Evolutionary conservation across 768 basidiomycete genomes (phyloP), one percentile per base, ranked within the genome.

Genomic region (Rhizopogon vinicolor): DNA sequence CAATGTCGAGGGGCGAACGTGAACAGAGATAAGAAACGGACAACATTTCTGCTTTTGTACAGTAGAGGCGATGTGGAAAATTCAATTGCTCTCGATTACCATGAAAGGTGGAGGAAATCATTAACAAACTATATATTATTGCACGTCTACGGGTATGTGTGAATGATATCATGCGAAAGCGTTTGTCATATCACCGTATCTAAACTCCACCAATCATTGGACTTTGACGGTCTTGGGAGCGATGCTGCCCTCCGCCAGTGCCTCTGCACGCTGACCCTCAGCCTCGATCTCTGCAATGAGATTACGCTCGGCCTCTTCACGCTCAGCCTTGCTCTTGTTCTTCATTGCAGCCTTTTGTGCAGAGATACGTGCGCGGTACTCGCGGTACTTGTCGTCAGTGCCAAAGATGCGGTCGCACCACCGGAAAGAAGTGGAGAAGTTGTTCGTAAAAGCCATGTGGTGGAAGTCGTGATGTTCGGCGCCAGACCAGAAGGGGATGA

Each of bases 381-480:
- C 86, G 19, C 77, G 83, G 75, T 97, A 98, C 76, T 91, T 93
- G 72, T 78, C 71, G 65, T 99, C 96, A 0, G 96, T 98, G 50
- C 94, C 94, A 65, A 91, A 86, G 61, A 93, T 72, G 57, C 81
- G 80, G 71, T 98, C 96, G 71, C 89, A 92, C 88, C 91, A 96
- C 41, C 93, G 84, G 85, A 97, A 97, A 19, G 88, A 91, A 7
- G 93, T 95, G 8, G 91, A 90, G 69, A 81, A 96, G 78, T 95
- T 95, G 78, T 94, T 93, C 49, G 84, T 84, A 78, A 94, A 96
- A 3, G 90, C 87, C 90, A 93, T 91, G 74, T 99, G 96, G 73
- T 98, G 96, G 84, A 93, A 98, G 67, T 98, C 95, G 69, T 97
- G 95, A 74, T 96, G 93, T 64, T 98, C 96, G 0, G 94, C 94